Percentiles rank a stretch among this genome's conserved stretches.
Conservation (phyloP, 768 basidiomycete species). For the Polyporus arcularius region DNA sequence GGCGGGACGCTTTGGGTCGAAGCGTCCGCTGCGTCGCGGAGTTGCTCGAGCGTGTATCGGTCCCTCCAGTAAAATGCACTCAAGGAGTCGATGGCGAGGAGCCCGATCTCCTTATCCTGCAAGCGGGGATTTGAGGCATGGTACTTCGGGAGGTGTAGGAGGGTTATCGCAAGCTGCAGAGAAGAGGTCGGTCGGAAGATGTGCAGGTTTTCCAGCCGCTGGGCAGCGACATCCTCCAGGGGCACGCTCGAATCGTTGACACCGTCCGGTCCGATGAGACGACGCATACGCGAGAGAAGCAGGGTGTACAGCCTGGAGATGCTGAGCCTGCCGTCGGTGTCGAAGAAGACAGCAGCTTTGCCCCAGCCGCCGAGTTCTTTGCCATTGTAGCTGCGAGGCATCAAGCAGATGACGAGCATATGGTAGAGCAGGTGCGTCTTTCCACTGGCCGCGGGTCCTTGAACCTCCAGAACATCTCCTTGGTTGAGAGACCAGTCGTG, state of each 20-base stretch:
- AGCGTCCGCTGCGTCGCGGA: conserved; percentile 29
- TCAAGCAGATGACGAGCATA: conserved; percentile 58
- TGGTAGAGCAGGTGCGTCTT: conserved; percentile 80
- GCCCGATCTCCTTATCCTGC: conserved; percentile 52
- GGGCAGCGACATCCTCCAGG: conserved; percentile 34
- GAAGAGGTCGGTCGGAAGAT: conserved; percentile 72
- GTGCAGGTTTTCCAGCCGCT: conserved; percentile 57
- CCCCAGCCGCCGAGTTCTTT: conserved; percentile 56
- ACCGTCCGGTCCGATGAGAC: conserved; percentile 23
- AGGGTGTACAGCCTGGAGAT: conserved; percentile 53
- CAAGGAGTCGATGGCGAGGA: conserved; percentile 76
- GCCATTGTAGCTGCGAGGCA: conserved; percentile 41
- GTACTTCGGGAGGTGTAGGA: conserved; percentile 58
- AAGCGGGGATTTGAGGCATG: conserved; percentile 47
- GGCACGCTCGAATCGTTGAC: not conserved
- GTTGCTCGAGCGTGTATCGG: conserved; percentile 61
- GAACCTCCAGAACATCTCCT: conserved; percentile 74
- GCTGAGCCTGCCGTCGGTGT: conserved; percentile 70
- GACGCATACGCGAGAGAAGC: conserved; percentile 48
- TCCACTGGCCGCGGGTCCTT: conserved; percentile 72
- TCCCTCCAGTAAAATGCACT: conserved; percentile 81
- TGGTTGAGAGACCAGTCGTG: conserved; percentile 38
- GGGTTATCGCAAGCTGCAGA: conserved; percentile 65
- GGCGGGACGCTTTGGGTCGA: conserved; percentile 11
- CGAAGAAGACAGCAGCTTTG: conserved; percentile 67